These are phyloP conservation scores for Andrographis paniculata DNA, from an alignment of 305 asterid genomes.

Conservation along the genomic window DNA sequence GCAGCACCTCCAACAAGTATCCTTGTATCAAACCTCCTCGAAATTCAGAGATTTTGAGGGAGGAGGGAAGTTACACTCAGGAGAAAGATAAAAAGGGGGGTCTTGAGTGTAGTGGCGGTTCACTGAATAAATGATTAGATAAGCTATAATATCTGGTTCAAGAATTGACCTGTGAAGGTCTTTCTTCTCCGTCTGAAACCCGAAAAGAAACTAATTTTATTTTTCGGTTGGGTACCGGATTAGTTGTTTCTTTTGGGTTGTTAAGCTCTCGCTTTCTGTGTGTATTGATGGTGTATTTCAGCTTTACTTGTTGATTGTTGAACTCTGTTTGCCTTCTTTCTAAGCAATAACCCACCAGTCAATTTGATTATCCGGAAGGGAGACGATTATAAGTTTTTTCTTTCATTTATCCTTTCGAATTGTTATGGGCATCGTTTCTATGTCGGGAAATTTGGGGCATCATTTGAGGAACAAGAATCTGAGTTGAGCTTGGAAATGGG, in stretches of 20 bases:
- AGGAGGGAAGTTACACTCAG: too few species aligned
- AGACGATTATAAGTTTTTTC: constrained; percentile 12
- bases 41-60: too few species aligned
- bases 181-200: not conserved
- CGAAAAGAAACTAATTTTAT: not conserved
- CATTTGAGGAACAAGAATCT: constrained; percentile 31
- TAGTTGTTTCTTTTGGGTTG: constrained; percentile 1
- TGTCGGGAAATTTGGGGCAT: constrained; percentile 23
- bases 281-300: constrained; percentile 2
- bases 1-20: too few species aligned
- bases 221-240: not conserved
- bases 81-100: not conserved
- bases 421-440: constrained; percentile 31
- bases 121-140: not conserved
- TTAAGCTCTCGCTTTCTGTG: constrained; percentile 1
- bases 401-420: constrained; percentile 4
- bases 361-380: constrained; percentile 13
- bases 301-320: constrained; percentile 33
- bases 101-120: not conserved
- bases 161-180: not conserved
- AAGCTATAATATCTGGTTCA: not conserved
- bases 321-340: constrained; percentile 39
- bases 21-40: too few species aligned
- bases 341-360: constrained; percentile 46
- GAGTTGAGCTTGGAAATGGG: constrained; percentile 49